Evolutionary conservation across 139 green algal species (phyloP).

Genomic region (Chlorella ohadii): DNA sequence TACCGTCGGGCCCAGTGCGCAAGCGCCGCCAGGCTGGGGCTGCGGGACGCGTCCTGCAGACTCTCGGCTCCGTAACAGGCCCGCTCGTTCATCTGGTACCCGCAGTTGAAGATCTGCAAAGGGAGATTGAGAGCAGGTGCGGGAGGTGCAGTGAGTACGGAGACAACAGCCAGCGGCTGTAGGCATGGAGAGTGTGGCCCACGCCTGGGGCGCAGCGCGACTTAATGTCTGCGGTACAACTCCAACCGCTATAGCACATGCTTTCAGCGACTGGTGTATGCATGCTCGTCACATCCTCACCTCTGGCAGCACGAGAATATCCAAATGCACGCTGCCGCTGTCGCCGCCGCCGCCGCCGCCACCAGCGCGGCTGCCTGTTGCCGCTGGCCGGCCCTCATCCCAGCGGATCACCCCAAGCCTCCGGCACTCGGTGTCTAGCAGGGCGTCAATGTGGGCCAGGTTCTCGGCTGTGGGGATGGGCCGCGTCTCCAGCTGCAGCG

Average conservation of each 20-base stretch:
- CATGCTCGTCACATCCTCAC: no score
- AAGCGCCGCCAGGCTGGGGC: not conserved
- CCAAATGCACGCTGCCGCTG: not conserved
- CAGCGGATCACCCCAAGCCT: not conserved
- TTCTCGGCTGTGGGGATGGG: not conserved
- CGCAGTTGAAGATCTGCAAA: not conserved
- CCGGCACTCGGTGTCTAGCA: not conserved
- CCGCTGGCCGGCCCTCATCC: not conserved
- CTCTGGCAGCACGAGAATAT: conserved; percentile 6
- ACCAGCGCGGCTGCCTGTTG: not conserved
- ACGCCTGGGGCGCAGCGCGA: no score
- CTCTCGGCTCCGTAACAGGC: conserved; percentile 1
- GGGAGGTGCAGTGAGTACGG: no score
- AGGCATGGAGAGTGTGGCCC: no score
- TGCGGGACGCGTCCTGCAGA: not conserved
- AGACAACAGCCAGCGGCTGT: no score
- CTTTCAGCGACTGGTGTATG: no score
- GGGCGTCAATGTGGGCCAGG: not conserved
- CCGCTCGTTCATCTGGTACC: not conserved
- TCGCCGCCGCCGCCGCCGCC: conserved; percentile 13
- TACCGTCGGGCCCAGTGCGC: not conserved
- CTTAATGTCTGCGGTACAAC: no score
- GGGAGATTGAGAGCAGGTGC: no score
- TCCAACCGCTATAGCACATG: no score
- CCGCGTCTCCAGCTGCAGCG: not conserved